Conservation (phyloP, 2,329 filamentous ascomycete species). For the Hypoxylon sp. region DNA sequence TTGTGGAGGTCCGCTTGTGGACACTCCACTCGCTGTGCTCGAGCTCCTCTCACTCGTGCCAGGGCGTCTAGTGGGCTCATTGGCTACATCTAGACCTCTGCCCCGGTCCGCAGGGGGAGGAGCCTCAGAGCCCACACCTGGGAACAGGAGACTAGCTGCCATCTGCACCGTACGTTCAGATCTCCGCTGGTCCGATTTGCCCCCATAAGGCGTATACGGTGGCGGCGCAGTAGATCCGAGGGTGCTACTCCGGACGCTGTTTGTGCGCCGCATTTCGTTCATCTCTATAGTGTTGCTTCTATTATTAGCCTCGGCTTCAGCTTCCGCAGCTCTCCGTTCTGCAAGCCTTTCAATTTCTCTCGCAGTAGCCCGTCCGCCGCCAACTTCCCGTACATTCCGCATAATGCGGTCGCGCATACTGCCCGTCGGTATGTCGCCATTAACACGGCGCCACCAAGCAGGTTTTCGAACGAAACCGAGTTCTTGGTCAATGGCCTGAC, state of each 20-base stretch:
- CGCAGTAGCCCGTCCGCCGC: slow-evolving; percentile 63
- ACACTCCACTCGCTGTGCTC: slow-evolving; percentile 64
- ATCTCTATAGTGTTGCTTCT: slow-evolving; percentile 59
- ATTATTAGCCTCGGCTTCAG: slow-evolving; percentile 54
- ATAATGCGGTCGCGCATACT: slow-evolving; percentile 68
- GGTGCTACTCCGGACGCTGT: slow-evolving; percentile 48
- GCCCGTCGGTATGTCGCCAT: slow-evolving; percentile 59
- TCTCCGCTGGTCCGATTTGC: slow-evolving; percentile 63
- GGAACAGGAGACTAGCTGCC: slow-evolving; percentile 66
- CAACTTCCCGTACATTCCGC: slow-evolving; percentile 70
- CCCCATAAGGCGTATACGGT: slow-evolving; percentile 56
- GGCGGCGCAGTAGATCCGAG: slow-evolving; percentile 51
- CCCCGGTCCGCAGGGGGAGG: slow-evolving; percentile 54
- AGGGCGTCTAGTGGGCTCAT: slow-evolving; percentile 45
- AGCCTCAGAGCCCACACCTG: slow-evolving; percentile 56
- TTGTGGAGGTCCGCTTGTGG: slow-evolving; percentile 65
- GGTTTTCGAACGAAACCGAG: slow-evolving; percentile 74
- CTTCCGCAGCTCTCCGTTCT: slow-evolving; percentile 57
- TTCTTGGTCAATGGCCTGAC: slow-evolving; percentile 69
- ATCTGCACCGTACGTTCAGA: slow-evolving; percentile 61
- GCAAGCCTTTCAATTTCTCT: slow-evolving; percentile 57
- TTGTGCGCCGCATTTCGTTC: slow-evolving; percentile 56
- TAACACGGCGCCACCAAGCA: slow-evolving; percentile 74
- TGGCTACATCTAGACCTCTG: slow-evolving; percentile 32
- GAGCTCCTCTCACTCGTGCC: slow-evolving; percentile 59